Conservation (phyloP, 2,329 filamentous ascomycete genomes). For the Colletotrichum abscissum region DNA sequence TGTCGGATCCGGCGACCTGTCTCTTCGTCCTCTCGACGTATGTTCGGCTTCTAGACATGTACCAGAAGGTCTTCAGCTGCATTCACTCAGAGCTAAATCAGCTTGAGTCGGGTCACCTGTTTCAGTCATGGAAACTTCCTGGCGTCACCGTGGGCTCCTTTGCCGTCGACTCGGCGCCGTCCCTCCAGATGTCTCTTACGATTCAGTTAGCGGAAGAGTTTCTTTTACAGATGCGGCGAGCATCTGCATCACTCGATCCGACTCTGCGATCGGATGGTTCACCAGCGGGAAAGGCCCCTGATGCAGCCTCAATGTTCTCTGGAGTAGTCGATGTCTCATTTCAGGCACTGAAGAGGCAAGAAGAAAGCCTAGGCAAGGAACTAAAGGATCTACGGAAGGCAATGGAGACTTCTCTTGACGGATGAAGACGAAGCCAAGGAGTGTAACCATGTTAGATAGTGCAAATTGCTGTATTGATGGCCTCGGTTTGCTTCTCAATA, state of each 20-base stretch:
- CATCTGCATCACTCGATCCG: constrained; percentile 44
- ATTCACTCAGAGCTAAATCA: constrained; percentile 47
- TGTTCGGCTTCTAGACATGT: constrained; percentile 52
- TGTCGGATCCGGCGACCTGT: constrained; percentile 48
- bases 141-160: constrained; percentile 54
- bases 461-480: neutral
- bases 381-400: constrained; percentile 46
- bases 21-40: constrained; percentile 54
- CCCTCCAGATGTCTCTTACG: constrained; percentile 55
- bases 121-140: constrained; percentile 52
- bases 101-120: constrained; percentile 41
- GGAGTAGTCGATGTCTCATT: constrained; percentile 43
- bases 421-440: constrained; percentile 5
- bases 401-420: constrained; percentile 47
- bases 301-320: constrained; percentile 45
- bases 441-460: constrained; percentile 14
- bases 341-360: constrained; percentile 44
- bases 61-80: constrained; percentile 51
- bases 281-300: constrained; percentile 28
- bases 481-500: neutral
- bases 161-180: constrained; percentile 51
- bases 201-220: constrained; percentile 56
- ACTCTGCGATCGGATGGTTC: constrained; percentile 31
- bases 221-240: constrained; percentile 47
- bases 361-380: constrained; percentile 47